Conservation (phyloP, 129 eudicot species). For the Apium graveolens region DNA sequence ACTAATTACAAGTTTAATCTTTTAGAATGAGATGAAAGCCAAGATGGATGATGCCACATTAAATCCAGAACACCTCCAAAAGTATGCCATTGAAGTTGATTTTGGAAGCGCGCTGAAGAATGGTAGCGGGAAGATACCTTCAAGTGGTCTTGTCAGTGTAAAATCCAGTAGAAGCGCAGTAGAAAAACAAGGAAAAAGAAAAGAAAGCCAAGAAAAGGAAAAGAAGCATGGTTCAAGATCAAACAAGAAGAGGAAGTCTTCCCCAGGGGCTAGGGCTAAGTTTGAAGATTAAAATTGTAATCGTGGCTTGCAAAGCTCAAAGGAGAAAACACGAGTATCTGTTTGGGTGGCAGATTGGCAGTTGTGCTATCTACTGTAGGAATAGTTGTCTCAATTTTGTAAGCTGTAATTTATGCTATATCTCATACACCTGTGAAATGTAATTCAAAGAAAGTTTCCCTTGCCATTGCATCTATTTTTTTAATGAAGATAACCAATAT, state of each 20-base stretch:
- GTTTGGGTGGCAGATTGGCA: background rate
- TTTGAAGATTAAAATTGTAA: background rate
- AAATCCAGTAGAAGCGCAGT: slow-evolving; percentile 47
- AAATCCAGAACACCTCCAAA: slow-evolving; percentile 60
- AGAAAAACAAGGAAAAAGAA: slow-evolving; percentile 32
- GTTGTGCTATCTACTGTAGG: background rate
- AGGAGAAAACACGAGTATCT: background rate
- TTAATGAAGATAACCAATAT: too few relatives aligned
- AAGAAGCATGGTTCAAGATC: slow-evolving; percentile 57
- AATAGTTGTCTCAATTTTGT: background rate
- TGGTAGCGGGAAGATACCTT: slow-evolving; percentile 45
- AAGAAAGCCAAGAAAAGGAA: slow-evolving; percentile 30
- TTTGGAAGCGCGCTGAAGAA: slow-evolving; percentile 67
- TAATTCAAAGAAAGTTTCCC: background rate
- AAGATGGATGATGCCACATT: slow-evolving; percentile 36
- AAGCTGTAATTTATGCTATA: background rate
- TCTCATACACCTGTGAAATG: background rate
- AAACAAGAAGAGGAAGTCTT: slow-evolving; percentile 56
- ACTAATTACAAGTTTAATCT: background rate
- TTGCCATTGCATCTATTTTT: background rate
- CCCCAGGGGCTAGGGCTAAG: background rate
- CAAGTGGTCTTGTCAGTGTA: slow-evolving; percentile 62
- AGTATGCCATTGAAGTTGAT: slow-evolving; percentile 77
- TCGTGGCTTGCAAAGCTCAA: background rate
- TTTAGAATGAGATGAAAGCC: slow-evolving; percentile 62